Percentiles rank a stretch among this genome's conserved stretches.
Conservation (phyloP, 441 rosid species). For the Arabidopsis lyrata region DNA sequence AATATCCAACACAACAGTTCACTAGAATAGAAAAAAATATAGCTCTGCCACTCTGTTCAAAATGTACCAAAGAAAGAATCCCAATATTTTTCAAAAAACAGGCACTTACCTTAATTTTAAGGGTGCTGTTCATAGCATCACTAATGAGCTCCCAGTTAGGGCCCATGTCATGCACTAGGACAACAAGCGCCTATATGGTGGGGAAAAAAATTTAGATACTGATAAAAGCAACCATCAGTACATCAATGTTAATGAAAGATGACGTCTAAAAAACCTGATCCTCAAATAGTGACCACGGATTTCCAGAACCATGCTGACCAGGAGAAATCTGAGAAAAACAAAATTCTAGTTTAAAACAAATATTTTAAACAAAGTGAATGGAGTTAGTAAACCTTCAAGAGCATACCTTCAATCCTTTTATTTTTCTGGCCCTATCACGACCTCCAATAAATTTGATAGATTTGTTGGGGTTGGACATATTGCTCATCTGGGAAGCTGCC, state of each 20-base stretch:
- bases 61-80: slow-evolving; percentile 19
- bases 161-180: slow-evolving; percentile 99
- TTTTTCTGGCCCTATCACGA: slow-evolving; percentile 79
- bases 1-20: slow-evolving; percentile 25
- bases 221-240: slow-evolving; percentile 20
- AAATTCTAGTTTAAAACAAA: slow-evolving; percentile 41
- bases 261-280: slow-evolving; percentile 76
- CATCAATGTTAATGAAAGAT: slow-evolving; percentile 28
- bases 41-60: slow-evolving; percentile 20
- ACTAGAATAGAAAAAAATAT: slow-evolving; percentile 19
- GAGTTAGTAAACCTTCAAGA: slow-evolving; percentile 32
- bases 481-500: slow-evolving; percentile 94
- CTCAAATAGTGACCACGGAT: slow-evolving; percentile 95
- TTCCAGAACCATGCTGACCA: slow-evolving; percentile 83
- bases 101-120: slow-evolving; percentile 83
- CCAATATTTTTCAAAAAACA: slow-evolving; percentile 21
- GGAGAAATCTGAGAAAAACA: slow-evolving; percentile 68
- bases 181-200: slow-evolving; percentile 90
- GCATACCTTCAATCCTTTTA: slow-evolving; percentile 82
- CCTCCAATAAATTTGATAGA: slow-evolving; percentile 73
- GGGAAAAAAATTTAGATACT: slow-evolving; percentile 30
- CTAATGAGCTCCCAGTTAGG: slow-evolving; percentile 99
- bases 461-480: slow-evolving; percentile 89
- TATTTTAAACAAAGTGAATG: slow-evolving; percentile 26
- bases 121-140: slow-evolving; percentile 92